Conservation (phyloP, 1,284 basidiomycete genomes). For the Sporisorium sorghi region DNA sequence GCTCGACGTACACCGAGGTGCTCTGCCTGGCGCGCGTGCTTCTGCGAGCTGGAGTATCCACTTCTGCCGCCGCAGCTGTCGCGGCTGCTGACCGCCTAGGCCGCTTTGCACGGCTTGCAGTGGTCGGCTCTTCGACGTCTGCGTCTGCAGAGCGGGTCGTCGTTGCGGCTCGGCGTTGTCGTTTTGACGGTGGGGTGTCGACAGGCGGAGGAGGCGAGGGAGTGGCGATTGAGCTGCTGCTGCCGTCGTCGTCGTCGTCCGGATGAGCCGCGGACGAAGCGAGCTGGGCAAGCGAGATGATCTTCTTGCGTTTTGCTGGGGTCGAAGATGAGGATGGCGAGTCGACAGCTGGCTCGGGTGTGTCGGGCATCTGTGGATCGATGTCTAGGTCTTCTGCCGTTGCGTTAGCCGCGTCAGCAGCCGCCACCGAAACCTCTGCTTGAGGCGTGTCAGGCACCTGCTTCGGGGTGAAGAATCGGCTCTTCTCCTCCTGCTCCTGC, state of each 20-base stretch:
- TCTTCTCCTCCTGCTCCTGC: conserved; percentile 22
- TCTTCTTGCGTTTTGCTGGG: conserved; percentile 39
- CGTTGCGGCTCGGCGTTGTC: conserved; percentile 9
- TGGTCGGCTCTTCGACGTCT: background rate
- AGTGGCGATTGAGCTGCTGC: conserved; percentile 10
- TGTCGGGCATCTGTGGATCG: conserved; percentile 5
- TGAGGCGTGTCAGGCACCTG: background rate
- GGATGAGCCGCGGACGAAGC: conserved; percentile 19
- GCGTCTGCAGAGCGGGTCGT: background rate
- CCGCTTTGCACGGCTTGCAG: conserved; percentile 15
- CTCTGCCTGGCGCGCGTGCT: conserved; percentile 11
- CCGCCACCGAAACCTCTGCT: background rate
- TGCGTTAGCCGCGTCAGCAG: background rate
- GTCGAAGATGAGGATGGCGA: conserved; percentile 11
- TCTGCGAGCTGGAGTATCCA: conserved; percentile 6
- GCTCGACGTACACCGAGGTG: conserved; percentile 14
- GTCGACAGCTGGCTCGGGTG: background rate
- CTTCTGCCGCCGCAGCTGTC: background rate
- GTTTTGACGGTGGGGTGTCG: conserved; percentile 5
- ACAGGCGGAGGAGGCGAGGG: conserved; percentile 7
- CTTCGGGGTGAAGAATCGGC: conserved; percentile 28
- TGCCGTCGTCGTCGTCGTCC: conserved; percentile 17
- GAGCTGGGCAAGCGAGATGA: conserved; percentile 49
- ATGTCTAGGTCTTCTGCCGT: conserved; percentile 14
- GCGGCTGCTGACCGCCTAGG: conserved; percentile 8